Evolutionary conservation across 257 asterid genomes (phyloP).

Genomic region (Gentiana dahurica): DNA sequence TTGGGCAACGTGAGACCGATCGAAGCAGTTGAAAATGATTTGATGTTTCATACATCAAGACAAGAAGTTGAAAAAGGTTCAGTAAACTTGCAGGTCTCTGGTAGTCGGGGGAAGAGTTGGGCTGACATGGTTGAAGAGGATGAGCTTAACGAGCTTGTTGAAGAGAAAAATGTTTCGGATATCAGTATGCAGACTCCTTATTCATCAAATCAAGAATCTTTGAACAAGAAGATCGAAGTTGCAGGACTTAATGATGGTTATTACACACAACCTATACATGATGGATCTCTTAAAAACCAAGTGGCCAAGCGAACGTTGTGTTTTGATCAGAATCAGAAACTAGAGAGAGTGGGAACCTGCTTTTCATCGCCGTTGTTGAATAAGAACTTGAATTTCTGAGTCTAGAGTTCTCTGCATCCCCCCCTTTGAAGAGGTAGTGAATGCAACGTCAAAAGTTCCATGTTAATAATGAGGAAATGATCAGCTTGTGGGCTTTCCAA

Average conservation of each 20-base stretch:
- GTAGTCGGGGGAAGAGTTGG: slow-evolving; percentile 43
- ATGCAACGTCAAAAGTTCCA: too few species aligned
- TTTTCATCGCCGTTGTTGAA: slow-evolving; percentile 19
- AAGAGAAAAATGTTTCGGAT: slow-evolving; percentile 45
- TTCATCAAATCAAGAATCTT: slow-evolving; percentile 5
- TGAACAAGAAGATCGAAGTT: slow-evolving; percentile 17
- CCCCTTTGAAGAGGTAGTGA: too few species aligned
- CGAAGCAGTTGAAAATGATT: slow-evolving; percentile 7
- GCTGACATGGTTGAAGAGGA: slow-evolving; percentile 87
- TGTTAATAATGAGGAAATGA: too few species aligned
- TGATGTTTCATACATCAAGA: slow-evolving; percentile 3
- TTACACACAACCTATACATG: slow-evolving; percentile 50
- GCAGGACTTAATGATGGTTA: slow-evolving; percentile 37
- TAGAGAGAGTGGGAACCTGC: not conserved
- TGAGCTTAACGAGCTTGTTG: slow-evolving; percentile 22
- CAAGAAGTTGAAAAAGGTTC: slow-evolving; percentile 3
- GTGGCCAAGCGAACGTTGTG: slow-evolving; percentile 29
- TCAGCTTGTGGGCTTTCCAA: too few species aligned
- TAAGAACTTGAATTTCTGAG: slow-evolving; percentile 21
- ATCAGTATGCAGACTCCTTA: slow-evolving; percentile 27
- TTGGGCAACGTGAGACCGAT: not conserved
- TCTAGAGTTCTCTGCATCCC: too few species aligned
- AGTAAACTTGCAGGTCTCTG: slow-evolving; percentile 1
- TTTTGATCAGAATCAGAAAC: slow-evolving; percentile 20
- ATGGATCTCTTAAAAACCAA: slow-evolving; percentile 3